Evolutionary conservation across 192 early-diverging fungal species (phyloP).

Genomic region (Geranomyces variabilis): DNA sequence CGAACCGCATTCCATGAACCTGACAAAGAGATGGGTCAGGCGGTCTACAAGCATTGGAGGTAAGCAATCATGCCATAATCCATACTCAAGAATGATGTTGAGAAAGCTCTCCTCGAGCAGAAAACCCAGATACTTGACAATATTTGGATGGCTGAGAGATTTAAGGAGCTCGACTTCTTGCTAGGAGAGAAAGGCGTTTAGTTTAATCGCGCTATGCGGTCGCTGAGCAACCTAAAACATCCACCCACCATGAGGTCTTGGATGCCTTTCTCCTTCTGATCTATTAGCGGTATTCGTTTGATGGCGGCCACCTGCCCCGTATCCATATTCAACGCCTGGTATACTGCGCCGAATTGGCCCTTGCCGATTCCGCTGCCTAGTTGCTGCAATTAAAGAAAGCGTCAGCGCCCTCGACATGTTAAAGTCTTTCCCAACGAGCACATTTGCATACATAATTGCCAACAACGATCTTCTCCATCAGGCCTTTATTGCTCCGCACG

Average conservation of each 20-base stretch:
- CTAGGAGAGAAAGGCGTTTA: background rate
- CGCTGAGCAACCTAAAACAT: background rate
- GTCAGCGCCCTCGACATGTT: constrained; percentile 45
- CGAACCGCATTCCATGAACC: constrained; percentile 78
- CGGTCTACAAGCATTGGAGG: background rate
- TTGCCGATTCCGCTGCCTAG: constrained; percentile 88
- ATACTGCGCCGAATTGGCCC: constrained; percentile 89
- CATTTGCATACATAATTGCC: constrained; percentile 41
- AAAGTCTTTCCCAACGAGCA: constrained; percentile 16
- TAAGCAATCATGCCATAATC: background rate
- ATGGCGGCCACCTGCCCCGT: constrained; percentile 79
- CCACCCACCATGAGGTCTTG: constrained; percentile 72
- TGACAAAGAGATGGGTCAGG: background rate
- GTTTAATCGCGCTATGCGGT: background rate
- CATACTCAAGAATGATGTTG: constrained; percentile 81
- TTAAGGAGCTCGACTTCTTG: constrained; percentile 85
- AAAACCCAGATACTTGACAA: constrained; percentile 85
- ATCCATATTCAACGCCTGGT: constrained; percentile 50
- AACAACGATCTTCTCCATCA: constrained; percentile 41
- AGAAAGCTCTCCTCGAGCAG: constrained; percentile 70
- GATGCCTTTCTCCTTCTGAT: constrained; percentile 64
- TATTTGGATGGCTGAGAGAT: constrained; percentile 79
- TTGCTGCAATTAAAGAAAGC: constrained; percentile 59
- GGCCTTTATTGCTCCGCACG: constrained; percentile 14
- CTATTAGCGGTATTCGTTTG: constrained; percentile 80